phyloP scores from a whole-genome alignment of 176 grass and related monocot genomes.

The Ananas comosus region DNA sequence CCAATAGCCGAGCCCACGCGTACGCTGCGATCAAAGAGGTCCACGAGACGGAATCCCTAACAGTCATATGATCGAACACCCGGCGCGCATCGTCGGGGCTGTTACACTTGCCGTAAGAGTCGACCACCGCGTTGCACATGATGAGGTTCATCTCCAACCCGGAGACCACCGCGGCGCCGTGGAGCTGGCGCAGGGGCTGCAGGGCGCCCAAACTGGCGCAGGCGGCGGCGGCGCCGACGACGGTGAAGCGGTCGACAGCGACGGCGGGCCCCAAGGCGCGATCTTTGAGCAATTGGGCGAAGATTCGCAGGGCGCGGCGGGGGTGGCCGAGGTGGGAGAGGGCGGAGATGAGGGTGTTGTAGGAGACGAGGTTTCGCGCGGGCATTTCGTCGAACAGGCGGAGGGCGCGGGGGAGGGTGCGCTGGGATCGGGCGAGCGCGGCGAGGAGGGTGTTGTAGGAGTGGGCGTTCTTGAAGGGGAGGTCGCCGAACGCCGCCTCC shows the following conservation, averaged over 20 bases:
- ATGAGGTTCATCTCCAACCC: conserved; percentile 45
- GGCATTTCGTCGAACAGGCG: conserved; percentile 42
- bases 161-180: conserved; percentile 23
- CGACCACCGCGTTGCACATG: conserved; percentile 57
- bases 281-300: conserved; percentile 25
- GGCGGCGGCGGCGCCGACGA: conserved; percentile 29
- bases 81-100: conserved; percentile 29
- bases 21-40: conserved; percentile 47
- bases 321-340: conserved; percentile 29
- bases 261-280: conserved; percentile 18
- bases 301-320: conserved; percentile 22
- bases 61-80: conserved; percentile 34
- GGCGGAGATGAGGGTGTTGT: conserved; percentile 57
- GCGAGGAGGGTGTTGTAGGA: conserved; percentile 55
- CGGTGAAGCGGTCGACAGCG: conserved; percentile 38
- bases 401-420: conserved; percentile 23
- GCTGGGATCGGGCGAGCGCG: conserved; percentile 2
- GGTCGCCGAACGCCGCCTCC: conserved; percentile 26
- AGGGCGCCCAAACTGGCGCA: conserved; percentile 29
- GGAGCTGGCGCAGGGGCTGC: conserved; percentile 35
- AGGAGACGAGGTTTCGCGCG: conserved; percentile 34
- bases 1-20: conserved; percentile 22
- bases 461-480: conserved; percentile 40
- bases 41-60: conserved; percentile 32
- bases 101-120: conserved; percentile 48